These are phyloP conservation scores for Rugiboletus extremiorientalis DNA, from an alignment of 1,284 basidiomycete species.

Conservation along the genomic window DNA sequence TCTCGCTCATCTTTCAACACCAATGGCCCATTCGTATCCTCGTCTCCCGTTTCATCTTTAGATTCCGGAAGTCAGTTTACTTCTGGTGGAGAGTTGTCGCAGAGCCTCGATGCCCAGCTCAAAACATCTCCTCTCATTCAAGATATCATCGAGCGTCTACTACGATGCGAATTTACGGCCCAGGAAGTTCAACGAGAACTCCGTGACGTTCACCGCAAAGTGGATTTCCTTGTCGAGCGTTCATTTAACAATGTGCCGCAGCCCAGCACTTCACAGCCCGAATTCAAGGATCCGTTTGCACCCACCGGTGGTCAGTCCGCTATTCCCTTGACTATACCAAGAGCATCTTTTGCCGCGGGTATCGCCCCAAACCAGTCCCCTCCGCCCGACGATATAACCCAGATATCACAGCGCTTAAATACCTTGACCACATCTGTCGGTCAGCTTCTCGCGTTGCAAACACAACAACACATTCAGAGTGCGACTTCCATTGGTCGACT, in stretches of 20 bases:
- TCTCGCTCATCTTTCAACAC: constrained; percentile 41
- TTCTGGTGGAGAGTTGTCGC: constrained; percentile 42
- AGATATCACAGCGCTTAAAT: constrained; percentile 78
- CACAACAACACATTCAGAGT: constrained; percentile 61
- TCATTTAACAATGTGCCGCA: constrained; percentile 38
- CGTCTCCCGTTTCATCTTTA: constrained; percentile 75
- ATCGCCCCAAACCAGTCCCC: constrained; percentile 67
- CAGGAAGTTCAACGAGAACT: constrained; percentile 76
- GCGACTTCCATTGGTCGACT: constrained; percentile 43
- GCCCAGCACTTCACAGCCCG: constrained; percentile 46
- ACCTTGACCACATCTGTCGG: constrained; percentile 86
- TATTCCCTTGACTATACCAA: constrained; percentile 45
- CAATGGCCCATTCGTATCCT: constrained; percentile 50
- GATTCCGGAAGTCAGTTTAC: constrained; percentile 67
- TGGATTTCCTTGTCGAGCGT: constrained; percentile 73
- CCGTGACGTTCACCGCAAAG: constrained; percentile 71
- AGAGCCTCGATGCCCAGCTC: constrained; percentile 67
- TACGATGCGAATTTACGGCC: constrained; percentile 67
- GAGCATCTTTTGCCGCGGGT: constrained; percentile 58
- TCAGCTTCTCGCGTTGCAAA: constrained; percentile 76
- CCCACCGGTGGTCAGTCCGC: constrained; percentile 36
- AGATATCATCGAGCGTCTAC: constrained; percentile 74
- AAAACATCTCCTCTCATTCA: constrained; percentile 71
- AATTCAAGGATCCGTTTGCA: constrained; percentile 80
- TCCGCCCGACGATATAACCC: constrained; percentile 68